Evolutionary conservation across 768 basidiomycete genomes (phyloP), one percentile per base, ranked within the genome.

Genomic region (Lactarius akahatsu): DNA sequence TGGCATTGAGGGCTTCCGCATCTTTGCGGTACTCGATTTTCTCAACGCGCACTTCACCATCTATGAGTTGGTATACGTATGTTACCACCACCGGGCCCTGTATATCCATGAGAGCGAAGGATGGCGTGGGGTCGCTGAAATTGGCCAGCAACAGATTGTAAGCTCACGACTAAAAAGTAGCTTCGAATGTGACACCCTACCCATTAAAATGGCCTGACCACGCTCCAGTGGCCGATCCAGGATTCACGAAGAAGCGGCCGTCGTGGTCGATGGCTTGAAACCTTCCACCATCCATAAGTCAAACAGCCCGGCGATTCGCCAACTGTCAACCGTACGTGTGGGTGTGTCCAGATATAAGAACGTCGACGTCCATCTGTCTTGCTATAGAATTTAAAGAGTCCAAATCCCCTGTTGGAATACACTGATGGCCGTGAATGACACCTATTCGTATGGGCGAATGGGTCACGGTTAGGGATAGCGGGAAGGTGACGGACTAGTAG

Each of bases 81-180:
- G 96, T 98, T 32, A 97, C 95, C 40, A 99, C 92, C 10, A 96
- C 94, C 2, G 93, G 87, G 5, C 97, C 97, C 78, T 99, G 97
- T 41, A 99, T 89, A 75, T 98, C 97, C 90, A 99, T 94, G 55
- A 98, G 79, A 0, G 97, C 97, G 73, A 99, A 99, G 2, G 94
- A 95, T 0, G 97, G 96, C 2, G 85, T 94, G 2, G 91, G 88
- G 34, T 94, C 93, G 4, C 94, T 95, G 72, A 10, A 41, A 47
- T 28, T 34, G 34, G 23, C 20, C 52, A 47, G 23, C 1, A 2
- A 2, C n/a, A 4, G 6, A 9, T 50, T 16, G 13, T 52, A n/a
- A 20, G 38, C 36, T 2, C 18, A 50, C 23, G 38, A 30, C 56
- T 30, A n/a, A 0, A 20, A 56, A 30, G 59, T 7, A 5, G 34